Percentiles rank a stretch among this genome's conserved stretches.
phyloP scores from a whole-genome alignment of 345 rosid species.

The Bruguiera parviflora region DNA sequence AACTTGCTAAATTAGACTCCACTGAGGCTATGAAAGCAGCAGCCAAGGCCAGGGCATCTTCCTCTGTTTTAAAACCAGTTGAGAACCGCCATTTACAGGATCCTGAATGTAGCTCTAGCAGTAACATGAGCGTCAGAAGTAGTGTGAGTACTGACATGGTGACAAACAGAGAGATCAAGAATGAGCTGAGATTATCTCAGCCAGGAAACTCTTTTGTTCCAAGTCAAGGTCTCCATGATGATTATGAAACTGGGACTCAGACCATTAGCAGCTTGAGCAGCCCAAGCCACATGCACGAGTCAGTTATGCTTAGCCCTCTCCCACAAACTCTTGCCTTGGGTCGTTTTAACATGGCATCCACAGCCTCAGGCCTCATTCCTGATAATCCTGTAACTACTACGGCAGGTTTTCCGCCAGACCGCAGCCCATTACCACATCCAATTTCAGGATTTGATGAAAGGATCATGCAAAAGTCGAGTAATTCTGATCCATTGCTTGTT shows the following conservation, averaged over 20 bases:
- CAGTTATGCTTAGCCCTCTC: constrained; percentile 79
- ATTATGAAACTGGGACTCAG: constrained; percentile 77
- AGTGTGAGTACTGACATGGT: constrained; percentile 74
- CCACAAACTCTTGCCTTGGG: constrained; percentile 57
- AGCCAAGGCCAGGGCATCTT: constrained; percentile 95
- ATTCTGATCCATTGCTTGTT: constrained; percentile 53
- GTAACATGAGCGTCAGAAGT: constrained; percentile 74
- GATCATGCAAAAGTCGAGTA: constrained; percentile 52
- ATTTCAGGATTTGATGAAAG: constrained; percentile 53
- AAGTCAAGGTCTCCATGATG: constrained; percentile 90
- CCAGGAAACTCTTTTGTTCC: constrained; percentile 65
- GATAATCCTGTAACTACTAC: constrained; percentile 43
- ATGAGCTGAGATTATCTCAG: constrained; percentile 48
- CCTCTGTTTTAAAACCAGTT: constrained; percentile 78
- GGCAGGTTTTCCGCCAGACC: constrained; percentile 33
- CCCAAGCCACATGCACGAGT: constrained; percentile 76
- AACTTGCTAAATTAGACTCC: constrained; percentile 84
- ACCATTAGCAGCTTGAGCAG: constrained; percentile 90
- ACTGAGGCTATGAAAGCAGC: constrained; percentile 84
- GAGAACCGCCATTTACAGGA: constrained; percentile 54
- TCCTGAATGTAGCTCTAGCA: constrained; percentile 75
- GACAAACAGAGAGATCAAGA: constrained; percentile 56
- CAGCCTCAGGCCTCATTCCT: constrained; percentile 38
- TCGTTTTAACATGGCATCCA: constrained; percentile 32
- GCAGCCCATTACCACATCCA: constrained; percentile 25